phyloP scores from a whole-genome alignment of 202 grass and related monocot genomes.

The Dendrocalamus latiflorus region DNA sequence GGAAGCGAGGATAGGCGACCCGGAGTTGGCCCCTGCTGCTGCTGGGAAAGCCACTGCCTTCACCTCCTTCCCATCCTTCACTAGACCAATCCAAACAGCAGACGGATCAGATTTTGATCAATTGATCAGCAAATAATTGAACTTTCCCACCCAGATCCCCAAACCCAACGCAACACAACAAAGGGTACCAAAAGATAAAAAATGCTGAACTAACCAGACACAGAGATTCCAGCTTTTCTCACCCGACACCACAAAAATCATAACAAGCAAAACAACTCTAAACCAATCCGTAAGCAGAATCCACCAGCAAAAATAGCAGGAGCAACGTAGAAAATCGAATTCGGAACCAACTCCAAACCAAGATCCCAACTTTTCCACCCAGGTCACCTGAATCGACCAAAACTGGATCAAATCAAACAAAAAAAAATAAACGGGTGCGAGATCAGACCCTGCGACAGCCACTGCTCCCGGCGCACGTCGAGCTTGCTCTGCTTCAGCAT shows the following conservation, averaged over 20 bases:
- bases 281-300: not conserved
- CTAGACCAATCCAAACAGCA: slow-evolving; percentile 24
- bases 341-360: not conserved
- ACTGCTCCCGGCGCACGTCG: slow-evolving; percentile 74
- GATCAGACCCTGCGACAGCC: slow-evolving; percentile 69
- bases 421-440: not conserved
- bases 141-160: not conserved
- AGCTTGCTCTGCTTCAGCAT: no score
- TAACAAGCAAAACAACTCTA: not conserved
- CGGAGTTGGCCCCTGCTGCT: not conserved
- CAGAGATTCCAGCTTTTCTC: not conserved
- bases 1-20: slow-evolving; percentile 33
- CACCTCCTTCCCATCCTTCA: slow-evolving; percentile 41
- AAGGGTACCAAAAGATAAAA: not conserved
- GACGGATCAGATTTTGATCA: not conserved
- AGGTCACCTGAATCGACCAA: not conserved
- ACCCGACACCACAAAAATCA: not conserved
- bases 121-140: not conserved
- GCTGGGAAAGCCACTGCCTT: no score
- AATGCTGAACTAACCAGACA: not conserved
- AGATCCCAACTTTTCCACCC: slow-evolving; percentile 9
- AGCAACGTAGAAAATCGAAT: not conserved
- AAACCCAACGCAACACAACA: not conserved
- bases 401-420: slow-evolving; percentile 1
- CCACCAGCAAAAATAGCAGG: not conserved